phyloP scores from a whole-genome alignment of 2,329 filamentous ascomycete genomes.

The Aspergillaceae sp. region DNA sequence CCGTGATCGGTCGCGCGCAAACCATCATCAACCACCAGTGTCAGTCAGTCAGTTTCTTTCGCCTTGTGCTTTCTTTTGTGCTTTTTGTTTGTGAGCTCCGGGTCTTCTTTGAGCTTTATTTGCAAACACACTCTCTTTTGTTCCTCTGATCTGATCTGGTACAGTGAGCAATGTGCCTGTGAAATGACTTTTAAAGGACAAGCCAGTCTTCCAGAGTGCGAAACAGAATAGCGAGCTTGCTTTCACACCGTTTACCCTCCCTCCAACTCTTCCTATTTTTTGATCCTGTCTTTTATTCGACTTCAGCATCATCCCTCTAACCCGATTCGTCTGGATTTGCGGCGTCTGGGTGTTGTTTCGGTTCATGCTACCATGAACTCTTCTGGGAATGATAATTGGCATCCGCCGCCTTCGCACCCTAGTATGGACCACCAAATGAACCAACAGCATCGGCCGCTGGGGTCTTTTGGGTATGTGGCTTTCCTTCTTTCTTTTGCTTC shows the following conservation, averaged over 20 bases:
- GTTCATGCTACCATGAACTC: constrained; percentile 32
- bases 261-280: no score
- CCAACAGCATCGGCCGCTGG: constrained; percentile 35
- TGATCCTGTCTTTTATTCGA: background rate
- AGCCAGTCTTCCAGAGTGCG: constrained; percentile 12
- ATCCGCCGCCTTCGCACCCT: constrained; percentile 34
- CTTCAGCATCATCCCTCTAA: background rate
- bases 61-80: constrained; percentile 6
- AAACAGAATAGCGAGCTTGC: constrained; percentile 14
- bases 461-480: constrained; percentile 35
- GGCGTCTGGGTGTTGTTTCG: background rate
- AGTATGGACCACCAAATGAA: constrained; percentile 36
- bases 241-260: background rate
- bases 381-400: constrained; percentile 36
- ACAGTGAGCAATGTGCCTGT: constrained; percentile 20
- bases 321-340: background rate
- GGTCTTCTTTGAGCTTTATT: background rate
- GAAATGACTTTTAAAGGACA: constrained; percentile 16
- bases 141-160: background rate
- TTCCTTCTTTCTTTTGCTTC: background rate
- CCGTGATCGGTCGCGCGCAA: constrained; percentile 33
- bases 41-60: constrained; percentile 7
- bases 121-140: background rate
- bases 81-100: background rate
- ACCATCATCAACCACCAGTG: constrained; percentile 14